Evolutionary conservation across 2,329 filamentous ascomycete genomes (phyloP).

Genomic region (Fusarium stilboides): DNA sequence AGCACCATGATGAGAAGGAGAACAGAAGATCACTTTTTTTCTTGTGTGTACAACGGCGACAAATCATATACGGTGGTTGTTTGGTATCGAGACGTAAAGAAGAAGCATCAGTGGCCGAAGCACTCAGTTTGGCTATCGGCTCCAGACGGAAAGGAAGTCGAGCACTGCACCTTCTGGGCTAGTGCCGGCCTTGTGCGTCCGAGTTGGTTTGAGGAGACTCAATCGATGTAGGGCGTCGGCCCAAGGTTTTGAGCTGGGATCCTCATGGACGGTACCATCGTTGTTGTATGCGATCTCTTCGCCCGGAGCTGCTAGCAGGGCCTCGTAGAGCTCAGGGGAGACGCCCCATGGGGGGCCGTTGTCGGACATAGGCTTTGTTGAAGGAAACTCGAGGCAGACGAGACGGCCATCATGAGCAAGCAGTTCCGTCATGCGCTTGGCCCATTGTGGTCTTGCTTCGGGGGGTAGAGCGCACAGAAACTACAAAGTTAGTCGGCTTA

Average conservation of each 20-base stretch:
- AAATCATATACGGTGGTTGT: slow-evolving; percentile 44
- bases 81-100: slow-evolving; percentile 47
- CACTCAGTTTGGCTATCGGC: slow-evolving; percentile 47
- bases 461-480: slow-evolving; percentile 76
- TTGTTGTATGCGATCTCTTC: slow-evolving; percentile 73
- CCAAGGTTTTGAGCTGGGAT: slow-evolving; percentile 57
- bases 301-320: slow-evolving; percentile 79
- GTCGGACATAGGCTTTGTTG: slow-evolving; percentile 75
- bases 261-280: slow-evolving; percentile 60
- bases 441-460: slow-evolving; percentile 67
- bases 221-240: slow-evolving; percentile 60
- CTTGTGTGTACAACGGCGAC: slow-evolving; percentile 40
- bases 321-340: slow-evolving; percentile 78
- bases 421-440: slow-evolving; percentile 65
- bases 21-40: slow-evolving; percentile 43
- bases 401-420: slow-evolving; percentile 66
- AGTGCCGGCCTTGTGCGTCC: slow-evolving; percentile 65
- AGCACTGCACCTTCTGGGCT: slow-evolving; percentile 62
- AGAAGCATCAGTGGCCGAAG: slow-evolving; percentile 18
- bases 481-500: slow-evolving; percentile 55
- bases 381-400: slow-evolving; percentile 83
- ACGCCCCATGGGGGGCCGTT: slow-evolving; percentile 82
- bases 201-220: slow-evolving; percentile 64
- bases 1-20: slow-evolving; percentile 47
- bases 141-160: slow-evolving; percentile 71